These are phyloP conservation scores for Solanum arcanum DNA, from an alignment of 257 asterid genomes.

Conservation along the genomic window DNA sequence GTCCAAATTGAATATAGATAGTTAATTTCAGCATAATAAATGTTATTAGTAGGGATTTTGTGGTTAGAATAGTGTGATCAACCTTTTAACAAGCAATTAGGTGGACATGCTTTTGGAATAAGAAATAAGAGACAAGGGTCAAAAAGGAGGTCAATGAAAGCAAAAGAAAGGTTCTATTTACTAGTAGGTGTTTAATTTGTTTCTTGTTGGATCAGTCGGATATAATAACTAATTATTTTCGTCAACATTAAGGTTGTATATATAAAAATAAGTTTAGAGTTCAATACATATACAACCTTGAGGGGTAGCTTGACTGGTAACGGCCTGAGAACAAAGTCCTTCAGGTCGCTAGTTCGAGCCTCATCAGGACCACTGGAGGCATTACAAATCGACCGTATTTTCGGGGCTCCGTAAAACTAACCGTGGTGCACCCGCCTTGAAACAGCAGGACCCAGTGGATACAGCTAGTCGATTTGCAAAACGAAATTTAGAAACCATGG, in stretches of 20 bases:
- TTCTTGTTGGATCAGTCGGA: neutral
- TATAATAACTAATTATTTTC: neutral
- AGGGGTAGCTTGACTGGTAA: too few species aligned
- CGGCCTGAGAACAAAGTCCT: too few species aligned
- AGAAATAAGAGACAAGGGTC: neutral
- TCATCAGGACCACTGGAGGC: too few species aligned
- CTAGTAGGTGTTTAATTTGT: neutral
- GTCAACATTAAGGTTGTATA: neutral
- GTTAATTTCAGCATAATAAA: neutral
- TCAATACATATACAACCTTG: too few species aligned
- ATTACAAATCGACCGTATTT: too few species aligned
- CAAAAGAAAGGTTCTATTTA: neutral
- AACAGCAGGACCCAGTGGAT: too few species aligned
- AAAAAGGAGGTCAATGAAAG: neutral
- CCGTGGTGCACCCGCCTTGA: too few species aligned
- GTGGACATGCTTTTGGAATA: neutral
- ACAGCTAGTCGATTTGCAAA: too few species aligned
- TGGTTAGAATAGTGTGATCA: neutral
- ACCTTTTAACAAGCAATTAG: neutral
- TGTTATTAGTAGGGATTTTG: neutral
- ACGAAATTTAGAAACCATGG: too few species aligned
- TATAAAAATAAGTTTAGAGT: too few species aligned
- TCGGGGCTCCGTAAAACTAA: rapidly evolving
- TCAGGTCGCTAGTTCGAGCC: too few species aligned
- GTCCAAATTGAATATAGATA: neutral